These are phyloP conservation scores for Penicillium brevicompactum DNA, from an alignment of 2,329 filamentous ascomycete genomes.

Conservation along the genomic window DNA sequence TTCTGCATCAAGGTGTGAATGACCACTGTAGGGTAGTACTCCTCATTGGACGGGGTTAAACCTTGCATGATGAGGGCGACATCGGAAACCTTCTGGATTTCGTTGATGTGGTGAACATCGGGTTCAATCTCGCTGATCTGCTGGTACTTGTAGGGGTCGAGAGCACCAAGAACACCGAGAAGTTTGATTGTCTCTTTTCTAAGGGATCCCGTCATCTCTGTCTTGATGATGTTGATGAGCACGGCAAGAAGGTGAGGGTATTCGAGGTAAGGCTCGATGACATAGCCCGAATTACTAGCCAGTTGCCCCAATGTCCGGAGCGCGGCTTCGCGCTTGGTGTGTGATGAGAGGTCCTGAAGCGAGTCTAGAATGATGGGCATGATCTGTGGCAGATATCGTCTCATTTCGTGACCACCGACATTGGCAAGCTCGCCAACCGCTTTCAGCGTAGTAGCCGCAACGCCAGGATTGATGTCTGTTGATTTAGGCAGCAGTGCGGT, in stretches of 20 bases:
- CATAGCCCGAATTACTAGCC: constrained; percentile 94
- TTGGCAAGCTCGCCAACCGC: constrained; percentile 92
- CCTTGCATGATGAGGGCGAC: constrained; percentile 98
- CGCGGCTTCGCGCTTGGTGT: constrained; percentile 86
- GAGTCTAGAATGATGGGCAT: constrained; percentile 96
- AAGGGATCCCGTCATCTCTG: constrained; percentile 81
- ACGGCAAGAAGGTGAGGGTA: constrained; percentile 93
- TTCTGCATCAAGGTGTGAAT: constrained; percentile 88
- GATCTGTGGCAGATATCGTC: constrained; percentile 82
- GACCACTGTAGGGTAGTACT: constrained; percentile 97
- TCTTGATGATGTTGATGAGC: constrained; percentile 89
- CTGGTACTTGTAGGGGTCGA: constrained; percentile 94
- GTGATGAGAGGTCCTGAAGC: constrained; percentile 89
- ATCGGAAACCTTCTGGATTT: constrained; percentile 76
- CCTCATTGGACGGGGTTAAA: constrained; percentile 91
- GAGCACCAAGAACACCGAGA: constrained; percentile 89
- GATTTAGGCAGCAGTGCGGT: constrained; percentile 92
- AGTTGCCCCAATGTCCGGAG: constrained; percentile 88
- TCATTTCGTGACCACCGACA: constrained; percentile 92
- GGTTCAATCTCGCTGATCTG: constrained; percentile 88
- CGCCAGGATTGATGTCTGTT: constrained; percentile 78
- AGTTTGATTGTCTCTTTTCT: constrained; percentile 94
- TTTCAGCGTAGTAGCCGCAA: constrained; percentile 91
- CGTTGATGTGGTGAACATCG: constrained; percentile 72
- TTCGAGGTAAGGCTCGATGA: constrained; percentile 92